Base-by-base conservation (phyloP, 805 yeast species). In the Kregervanrija delftensis region DNA sequence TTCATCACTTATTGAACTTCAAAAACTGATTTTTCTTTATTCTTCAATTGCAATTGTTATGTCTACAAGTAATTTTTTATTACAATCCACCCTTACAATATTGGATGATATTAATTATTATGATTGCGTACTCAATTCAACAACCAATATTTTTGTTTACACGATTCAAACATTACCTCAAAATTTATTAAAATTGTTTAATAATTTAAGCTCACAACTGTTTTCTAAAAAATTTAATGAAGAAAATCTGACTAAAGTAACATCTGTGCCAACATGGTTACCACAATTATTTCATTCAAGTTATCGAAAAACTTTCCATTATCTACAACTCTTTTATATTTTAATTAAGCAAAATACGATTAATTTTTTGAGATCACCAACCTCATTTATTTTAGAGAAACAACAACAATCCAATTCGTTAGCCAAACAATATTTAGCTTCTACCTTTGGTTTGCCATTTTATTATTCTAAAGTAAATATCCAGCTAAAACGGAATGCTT, bases 21-120 rank as follows among this genome's bases (percentile, higher is more conserved):
- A 22, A 6, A 22, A 22, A 22, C 28, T 22, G 8, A 22, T 22
- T 22, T 22, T 22, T 6, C 8, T 22, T 5, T 22, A 22, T 22
- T 22, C 28, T 22, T 22, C 28, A 5, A 22, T 22, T 6, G 28
- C 28, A 22, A 22, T 22, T 22, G 28, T 22, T 22, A 22, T 22
- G 28, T 6, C 28, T 22, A 22, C 28, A 22, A 50, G 58, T 30
- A 50, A 67, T 30, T 49, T 57, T 2, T 51, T 76, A 28, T 54
- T 77, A 34, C 53, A 55, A 6, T 59, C 62, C 12, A 74, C 81
- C 2, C 49, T 73, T 4, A 72, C 75, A 8, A 50, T 75, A 11
- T 47, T 61, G 16, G 69, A 68, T 35, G 74, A 72, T 49, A 50
- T 75, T n/a, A 59, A 60, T 31, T 78, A 76, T 53, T 77, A 73